phyloP scores from a whole-genome alignment of 495 filamentous ascomycete species.

The Penicillium tannophilum region DNA sequence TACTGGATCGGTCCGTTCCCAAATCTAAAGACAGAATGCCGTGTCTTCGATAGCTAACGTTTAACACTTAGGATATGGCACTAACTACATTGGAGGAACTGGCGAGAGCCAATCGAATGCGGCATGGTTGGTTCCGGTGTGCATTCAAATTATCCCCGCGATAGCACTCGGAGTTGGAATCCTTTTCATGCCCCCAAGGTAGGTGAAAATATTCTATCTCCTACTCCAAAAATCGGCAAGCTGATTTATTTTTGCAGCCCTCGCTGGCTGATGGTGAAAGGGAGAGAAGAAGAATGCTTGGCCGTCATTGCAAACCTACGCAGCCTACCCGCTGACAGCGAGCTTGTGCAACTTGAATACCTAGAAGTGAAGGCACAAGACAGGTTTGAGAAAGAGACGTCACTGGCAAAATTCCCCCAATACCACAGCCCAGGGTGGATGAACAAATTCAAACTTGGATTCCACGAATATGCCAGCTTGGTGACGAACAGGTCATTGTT shows the following conservation, averaged over 20 bases:
- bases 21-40: background rate
- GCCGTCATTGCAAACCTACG: slow-evolving; percentile 66
- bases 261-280: slow-evolving; percentile 74
- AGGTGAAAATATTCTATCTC: background rate
- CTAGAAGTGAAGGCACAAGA: slow-evolving; percentile 61
- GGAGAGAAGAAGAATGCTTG: slow-evolving; percentile 74
- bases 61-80: background rate
- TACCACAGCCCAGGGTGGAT: background rate
- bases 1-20: slow-evolving; percentile 59
- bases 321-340: slow-evolving; percentile 58
- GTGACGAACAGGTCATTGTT: background rate
- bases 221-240: background rate
- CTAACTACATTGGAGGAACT: slow-evolving; percentile 30
- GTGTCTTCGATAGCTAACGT: background rate
- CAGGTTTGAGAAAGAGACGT: slow-evolving; percentile 57
- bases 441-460: background rate
- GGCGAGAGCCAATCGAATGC: slow-evolving; percentile 45
- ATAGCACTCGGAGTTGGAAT: slow-evolving; percentile 67
- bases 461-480: background rate
- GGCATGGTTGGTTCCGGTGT: slow-evolving; percentile 45
- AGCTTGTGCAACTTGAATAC: slow-evolving; percentile 64
- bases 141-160: slow-evolving; percentile 56
- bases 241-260: slow-evolving; percentile 51
- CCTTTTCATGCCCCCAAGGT: slow-evolving; percentile 63
- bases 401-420: background rate